phyloP scores from a whole-genome alignment of 1,284 basidiomycete species.

The Ganoderma lingzhi region DNA sequence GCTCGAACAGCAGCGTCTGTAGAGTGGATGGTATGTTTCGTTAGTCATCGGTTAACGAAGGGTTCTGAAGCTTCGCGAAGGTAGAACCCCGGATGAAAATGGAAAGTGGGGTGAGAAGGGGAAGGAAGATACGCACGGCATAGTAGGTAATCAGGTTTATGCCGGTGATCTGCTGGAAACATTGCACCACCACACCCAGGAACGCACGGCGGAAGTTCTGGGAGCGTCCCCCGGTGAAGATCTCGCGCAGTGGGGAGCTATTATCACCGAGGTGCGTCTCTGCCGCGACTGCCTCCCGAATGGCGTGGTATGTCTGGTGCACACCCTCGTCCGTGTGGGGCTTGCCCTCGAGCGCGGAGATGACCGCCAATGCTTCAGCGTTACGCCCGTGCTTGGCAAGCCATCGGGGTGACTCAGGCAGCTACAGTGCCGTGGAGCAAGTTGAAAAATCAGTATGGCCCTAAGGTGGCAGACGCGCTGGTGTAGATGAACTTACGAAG shows the following conservation, averaged over 20 bases:
- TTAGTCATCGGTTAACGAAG: not conserved
- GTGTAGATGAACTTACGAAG: conserved; percentile 51
- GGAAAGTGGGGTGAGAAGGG: not conserved
- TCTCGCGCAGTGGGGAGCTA: conserved; percentile 53
- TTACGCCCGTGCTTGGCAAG: conserved; percentile 67
- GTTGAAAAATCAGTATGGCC: not conserved
- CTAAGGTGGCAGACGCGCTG: not conserved
- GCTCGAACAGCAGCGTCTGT: conserved; percentile 65
- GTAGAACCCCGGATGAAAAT: not conserved
- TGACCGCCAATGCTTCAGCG: conserved; percentile 69
- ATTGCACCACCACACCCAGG: conserved; percentile 68
- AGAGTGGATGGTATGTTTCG: conserved; percentile 1
- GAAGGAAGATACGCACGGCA: conserved; percentile 22
- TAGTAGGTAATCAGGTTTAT: conserved; percentile 67
- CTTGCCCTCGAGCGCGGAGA: conserved; percentile 68
- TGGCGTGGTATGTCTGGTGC: conserved; percentile 61
- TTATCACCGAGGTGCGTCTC: conserved; percentile 32
- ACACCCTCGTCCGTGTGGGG: conserved; percentile 59
- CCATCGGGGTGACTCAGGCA: conserved; percentile 81
- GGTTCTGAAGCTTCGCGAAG: conserved; percentile 12
- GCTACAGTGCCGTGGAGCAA: conserved; percentile 40
- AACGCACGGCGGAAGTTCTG: conserved; percentile 72
- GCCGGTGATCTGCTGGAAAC: conserved; percentile 75
- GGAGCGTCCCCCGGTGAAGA: conserved; percentile 64
- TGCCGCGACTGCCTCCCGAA: conserved; percentile 56